Percentiles rank a stretch among this genome's conserved stretches.
These are phyloP conservation scores for rapeseed (Brassica napus) DNA, from an alignment of 345 rosid species.

Conservation along the genomic window Da-Ae NC_063439.1:25981501-25982000, in stretches of 20 bases:
- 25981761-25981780: slow-evolving; percentile 38
- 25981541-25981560: slow-evolving; percentile 63
- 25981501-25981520: slow-evolving; percentile 48
- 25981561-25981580: slow-evolving; percentile 65
- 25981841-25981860: too few relatives aligned
- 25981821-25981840: slow-evolving; percentile 36
- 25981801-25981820: slow-evolving; percentile 45
- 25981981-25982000: not conserved
- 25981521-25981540: slow-evolving; percentile 51
- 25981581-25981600: slow-evolving; percentile 60
- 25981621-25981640: slow-evolving; percentile 66
- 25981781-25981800: slow-evolving; percentile 44
- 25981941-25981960: not conserved
- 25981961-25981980: not conserved
- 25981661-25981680: slow-evolving; percentile 62
- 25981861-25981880: too few relatives aligned
- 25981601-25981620: slow-evolving; percentile 52
- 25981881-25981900: too few relatives aligned
- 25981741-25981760: slow-evolving; percentile 27
- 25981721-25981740: slow-evolving; percentile 47
- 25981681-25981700: slow-evolving; percentile 61
- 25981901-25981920: not conserved
- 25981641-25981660: slow-evolving; percentile 47
- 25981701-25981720: slow-evolving; percentile 45
- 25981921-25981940: not conserved